These are phyloP conservation scores for Babesia gibsoni DNA, from an alignment of 169 alveolate genomes.

Conservation along the genomic window DNA sequence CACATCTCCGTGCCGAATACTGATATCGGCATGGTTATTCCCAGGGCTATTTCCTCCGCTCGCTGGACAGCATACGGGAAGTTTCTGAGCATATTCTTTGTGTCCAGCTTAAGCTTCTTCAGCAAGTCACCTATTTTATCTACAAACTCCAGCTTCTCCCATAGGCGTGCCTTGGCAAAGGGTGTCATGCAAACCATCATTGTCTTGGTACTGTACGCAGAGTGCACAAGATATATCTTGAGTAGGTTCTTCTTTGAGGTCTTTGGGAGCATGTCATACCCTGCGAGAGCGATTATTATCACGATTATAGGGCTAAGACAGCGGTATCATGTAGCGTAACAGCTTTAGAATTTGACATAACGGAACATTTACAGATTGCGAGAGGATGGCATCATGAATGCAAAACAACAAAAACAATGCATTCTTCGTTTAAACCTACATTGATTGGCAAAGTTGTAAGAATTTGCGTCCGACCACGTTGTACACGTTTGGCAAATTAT, in stretches of 20 bases:
- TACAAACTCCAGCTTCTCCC: constrained; percentile 68
- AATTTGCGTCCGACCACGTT: constrained; percentile 58
- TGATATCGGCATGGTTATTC: constrained; percentile 58
- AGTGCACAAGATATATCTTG: constrained; percentile 70
- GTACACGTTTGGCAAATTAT: constrained; percentile 62
- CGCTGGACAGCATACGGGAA: constrained; percentile 78
- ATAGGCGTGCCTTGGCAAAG: constrained; percentile 57
- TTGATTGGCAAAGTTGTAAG: constrained; percentile 58
- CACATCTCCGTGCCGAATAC: constrained; percentile 71
- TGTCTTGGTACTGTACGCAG: constrained; percentile 67
- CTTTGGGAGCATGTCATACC: constrained; percentile 75
- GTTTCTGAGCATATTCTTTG: constrained; percentile 55
- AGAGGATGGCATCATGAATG: neutral
- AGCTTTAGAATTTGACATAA: neutral
- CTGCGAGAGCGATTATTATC: constrained; percentile 9
- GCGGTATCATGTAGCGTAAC: neutral
- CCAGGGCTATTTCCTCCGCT: constrained; percentile 69
- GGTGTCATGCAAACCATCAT: constrained; percentile 62
- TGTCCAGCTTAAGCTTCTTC: constrained; percentile 58
- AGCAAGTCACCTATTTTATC: constrained; percentile 68
- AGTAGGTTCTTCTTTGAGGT: constrained; percentile 63
- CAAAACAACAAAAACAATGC: neutral
- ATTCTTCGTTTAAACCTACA: constrained; percentile 29
- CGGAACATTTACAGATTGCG: neutral
- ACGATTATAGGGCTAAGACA: neutral